Evolutionary conservation across 2,329 filamentous ascomycete genomes (phyloP).

Genomic region (Dactylonectria estremocensis): DNA sequence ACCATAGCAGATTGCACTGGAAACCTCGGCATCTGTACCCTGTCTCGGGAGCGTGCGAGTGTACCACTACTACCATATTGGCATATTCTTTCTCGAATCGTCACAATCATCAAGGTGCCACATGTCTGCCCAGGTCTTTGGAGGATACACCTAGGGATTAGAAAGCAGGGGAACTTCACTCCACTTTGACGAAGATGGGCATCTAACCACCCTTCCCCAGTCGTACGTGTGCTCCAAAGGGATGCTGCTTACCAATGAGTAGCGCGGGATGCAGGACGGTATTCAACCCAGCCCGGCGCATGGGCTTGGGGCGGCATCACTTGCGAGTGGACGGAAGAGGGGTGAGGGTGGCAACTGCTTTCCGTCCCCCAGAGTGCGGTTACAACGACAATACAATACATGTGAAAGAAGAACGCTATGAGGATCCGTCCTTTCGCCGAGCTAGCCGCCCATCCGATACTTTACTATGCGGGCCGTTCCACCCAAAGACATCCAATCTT

Average conservation of each 20-base stretch:
- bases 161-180: slow-evolving; percentile 5
- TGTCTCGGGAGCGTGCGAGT: not conserved
- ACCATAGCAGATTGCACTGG: not conserved
- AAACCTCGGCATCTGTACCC: not conserved
- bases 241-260: slow-evolving; percentile 3
- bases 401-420: slow-evolving; percentile 44
- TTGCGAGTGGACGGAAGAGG: slow-evolving; percentile 10
- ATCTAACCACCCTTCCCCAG: not conserved
- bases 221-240: slow-evolving; percentile 11
- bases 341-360: slow-evolving; percentile 5
- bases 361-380: slow-evolving; percentile 27
- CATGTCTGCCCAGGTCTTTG: not conserved
- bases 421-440: slow-evolving; percentile 45
- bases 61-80: not conserved
- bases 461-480: slow-evolving; percentile 34
- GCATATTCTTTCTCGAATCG: not conserved
- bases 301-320: slow-evolving; percentile 21
- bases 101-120: not conserved
- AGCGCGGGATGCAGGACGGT: slow-evolving; percentile 6
- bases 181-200: not conserved
- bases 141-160: slow-evolving; percentile 13
- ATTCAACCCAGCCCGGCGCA: not conserved
- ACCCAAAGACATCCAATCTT: slow-evolving; percentile 16
- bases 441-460: slow-evolving; percentile 41
- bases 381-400: slow-evolving; percentile 31